Evolutionary conservation across 768 basidiomycete genomes (phyloP).

Genomic region (Podaxis sp.): DNA sequence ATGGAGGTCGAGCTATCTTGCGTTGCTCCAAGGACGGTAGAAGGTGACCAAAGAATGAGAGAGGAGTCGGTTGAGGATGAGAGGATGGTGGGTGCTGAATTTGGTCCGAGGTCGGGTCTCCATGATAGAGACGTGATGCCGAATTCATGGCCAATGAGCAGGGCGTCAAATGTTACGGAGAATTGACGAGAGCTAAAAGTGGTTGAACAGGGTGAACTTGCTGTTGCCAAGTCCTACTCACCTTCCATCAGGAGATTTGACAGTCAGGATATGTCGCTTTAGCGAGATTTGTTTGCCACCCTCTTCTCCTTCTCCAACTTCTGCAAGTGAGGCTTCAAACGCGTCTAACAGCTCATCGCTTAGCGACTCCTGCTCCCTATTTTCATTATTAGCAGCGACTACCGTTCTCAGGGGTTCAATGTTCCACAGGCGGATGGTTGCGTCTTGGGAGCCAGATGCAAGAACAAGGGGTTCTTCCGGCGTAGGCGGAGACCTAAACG

Average conservation of each 20-base stretch:
- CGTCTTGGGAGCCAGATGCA: slow-evolving; percentile 95
- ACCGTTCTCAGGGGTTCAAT: slow-evolving; percentile 52
- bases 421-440: slow-evolving; percentile 91
- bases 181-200: slow-evolving; percentile 46
- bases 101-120: slow-evolving; percentile 44
- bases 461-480: slow-evolving; percentile 57
- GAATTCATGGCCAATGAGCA: slow-evolving; percentile 95
- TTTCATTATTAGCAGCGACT: slow-evolving; percentile 18
- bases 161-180: slow-evolving; percentile 87
- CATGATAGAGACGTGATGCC: slow-evolving; percentile 89
- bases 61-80: slow-evolving; percentile 96
- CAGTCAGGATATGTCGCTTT: slow-evolving; percentile 77
- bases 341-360: slow-evolving; percentile 82
- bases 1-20: slow-evolving; percentile 54
- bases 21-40: slow-evolving; percentile 40
- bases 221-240: slow-evolving; percentile 22
- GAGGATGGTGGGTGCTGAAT: slow-evolving; percentile 57
- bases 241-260: slow-evolving; percentile 49
- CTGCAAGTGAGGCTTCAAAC: slow-evolving; percentile 82
- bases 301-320: slow-evolving; percentile 79
- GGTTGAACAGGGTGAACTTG: not conserved
- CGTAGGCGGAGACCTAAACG: slow-evolving; percentile 48
- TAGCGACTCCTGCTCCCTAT: slow-evolving; percentile 25
- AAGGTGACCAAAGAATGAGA: slow-evolving; percentile 91
- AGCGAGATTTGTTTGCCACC: slow-evolving; percentile 86